Evolutionary conservation across 257 asterid species (phyloP), one percentile per base, ranked within the genome.

Genomic region (Datura wrightii): DNA sequence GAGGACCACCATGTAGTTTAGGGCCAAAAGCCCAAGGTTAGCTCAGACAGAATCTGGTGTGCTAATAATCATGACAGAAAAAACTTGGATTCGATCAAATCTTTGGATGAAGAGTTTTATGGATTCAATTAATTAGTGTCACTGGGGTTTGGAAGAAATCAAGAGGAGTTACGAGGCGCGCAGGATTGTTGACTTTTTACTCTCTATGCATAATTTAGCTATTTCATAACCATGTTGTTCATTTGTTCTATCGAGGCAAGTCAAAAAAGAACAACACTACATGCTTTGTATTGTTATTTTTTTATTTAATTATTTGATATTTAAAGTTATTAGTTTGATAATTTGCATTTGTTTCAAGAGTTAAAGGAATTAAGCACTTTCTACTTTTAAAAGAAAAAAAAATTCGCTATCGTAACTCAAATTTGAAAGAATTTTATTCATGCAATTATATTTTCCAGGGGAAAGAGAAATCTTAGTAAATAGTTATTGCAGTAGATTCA

Each of bases 161-260:
- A 31, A 63, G n/a, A 79, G 37, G 69, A 84, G 53, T 65, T 36
- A 24, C 67, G 18, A 84, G 84, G 84, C 15, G 63, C 81, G 65
- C 50, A 48, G 34, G 8, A 42, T 78, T 84, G 58, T 84, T 78
- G 83, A 84, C 86, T 36, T 48, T 70, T 15, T 13, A 13, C 6
- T 2, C 13, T 71, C 8, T 14, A 39, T 24, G 4, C 42, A 39
- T 48, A 24, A 3, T 74, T 74, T 74, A 71, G 39, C 44, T 5
- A 44, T 44, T 71, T 56, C 18, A 44, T 44, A 44, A 10, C n/a
- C 46, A 44, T 50, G 37, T 10, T 46, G 6, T 72, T 72, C 58
- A 46, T 76, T 76, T 76, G 60, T 76, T 76, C 7, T 50, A 31
- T 31, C 46, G 58, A 50, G 46, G 82, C 31, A 71, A 7, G 5